These are phyloP conservation scores for Phalaenopsis aphrodite DNA, from an alignment of 106 monocot species.

Conservation along the genomic window DNA sequence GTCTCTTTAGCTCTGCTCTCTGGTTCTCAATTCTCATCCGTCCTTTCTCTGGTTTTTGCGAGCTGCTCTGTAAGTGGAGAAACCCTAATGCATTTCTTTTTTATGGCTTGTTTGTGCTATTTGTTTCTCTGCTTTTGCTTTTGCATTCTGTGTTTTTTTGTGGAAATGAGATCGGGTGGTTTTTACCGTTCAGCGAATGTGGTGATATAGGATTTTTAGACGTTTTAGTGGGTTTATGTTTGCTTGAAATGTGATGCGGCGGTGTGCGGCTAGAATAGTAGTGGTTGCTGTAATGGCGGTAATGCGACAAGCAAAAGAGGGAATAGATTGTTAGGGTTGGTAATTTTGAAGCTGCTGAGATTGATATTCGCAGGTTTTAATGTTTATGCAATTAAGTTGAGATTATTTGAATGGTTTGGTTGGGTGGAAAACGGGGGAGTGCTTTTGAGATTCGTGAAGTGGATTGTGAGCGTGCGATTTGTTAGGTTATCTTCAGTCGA, in stretches of 20 bases:
- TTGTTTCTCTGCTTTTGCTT: neutral
- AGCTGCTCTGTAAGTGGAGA: neutral
- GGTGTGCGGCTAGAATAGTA: neutral
- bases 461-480: neutral
- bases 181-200: neutral
- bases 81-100: neutral
- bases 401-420: neutral
- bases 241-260: neutral
- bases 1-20: neutral
- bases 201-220: neutral
- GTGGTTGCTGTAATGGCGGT: no score
- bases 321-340: neutral
- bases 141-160: neutral
- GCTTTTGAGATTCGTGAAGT: neutral
- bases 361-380: neutral
- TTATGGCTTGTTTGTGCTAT: neutral
- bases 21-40: neutral
- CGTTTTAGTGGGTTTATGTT: neutral
- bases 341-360: neutral
- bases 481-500: neutral
- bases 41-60: neutral
- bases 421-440: neutral
- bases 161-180: neutral
- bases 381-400: neutral
- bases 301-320: neutral